Evolutionary conservation across 192 early-diverging fungal genomes (phyloP).

Genomic region (Podila verticillata): DNA sequence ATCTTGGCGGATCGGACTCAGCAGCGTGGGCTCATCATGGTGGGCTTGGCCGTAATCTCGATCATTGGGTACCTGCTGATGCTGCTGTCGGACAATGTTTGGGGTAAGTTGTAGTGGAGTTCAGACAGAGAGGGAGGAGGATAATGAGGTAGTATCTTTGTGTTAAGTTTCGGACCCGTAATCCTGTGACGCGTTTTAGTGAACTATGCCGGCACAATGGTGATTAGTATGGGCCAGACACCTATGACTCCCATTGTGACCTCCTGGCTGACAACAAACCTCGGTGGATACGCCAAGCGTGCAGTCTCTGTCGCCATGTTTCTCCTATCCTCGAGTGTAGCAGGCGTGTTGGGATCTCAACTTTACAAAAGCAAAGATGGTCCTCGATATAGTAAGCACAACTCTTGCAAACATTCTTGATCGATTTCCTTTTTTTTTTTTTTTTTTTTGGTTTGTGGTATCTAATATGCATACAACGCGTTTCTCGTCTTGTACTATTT

Average conservation of each 20-base stretch:
- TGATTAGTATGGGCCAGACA: slow-evolving; percentile 37
- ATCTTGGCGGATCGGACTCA: slow-evolving; percentile 36
- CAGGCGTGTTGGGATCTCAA: slow-evolving; percentile 18
- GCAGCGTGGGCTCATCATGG: slow-evolving; percentile 30
- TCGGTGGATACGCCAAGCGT: slow-evolving; percentile 34
- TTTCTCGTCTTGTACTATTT: neutral
- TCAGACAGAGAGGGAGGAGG: too few species aligned
- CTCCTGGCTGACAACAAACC: slow-evolving; percentile 41
- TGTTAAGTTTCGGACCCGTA: neutral
- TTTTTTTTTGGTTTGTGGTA: neutral
- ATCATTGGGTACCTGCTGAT: slow-evolving; percentile 24
- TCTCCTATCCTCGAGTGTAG: slow-evolving; percentile 21
- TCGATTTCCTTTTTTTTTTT: neutral
- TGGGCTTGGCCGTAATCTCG: slow-evolving; percentile 12
- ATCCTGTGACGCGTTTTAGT: slow-evolving; percentile 1
- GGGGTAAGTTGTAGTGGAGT: slow-evolving; percentile 13
- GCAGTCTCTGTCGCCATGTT: slow-evolving; percentile 29
- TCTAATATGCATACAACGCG: neutral
- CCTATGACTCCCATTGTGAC: slow-evolving; percentile 28
- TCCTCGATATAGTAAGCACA: slow-evolving; percentile 14
- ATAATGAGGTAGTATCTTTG: neutral
- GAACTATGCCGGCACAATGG: slow-evolving; percentile 23
- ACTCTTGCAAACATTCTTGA: neutral
- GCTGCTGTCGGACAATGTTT: slow-evolving; percentile 26
- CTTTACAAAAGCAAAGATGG: slow-evolving; percentile 16